Base-by-base conservation (phyloP, 345 rosid species). In the Citrus reticulata region DNA sequence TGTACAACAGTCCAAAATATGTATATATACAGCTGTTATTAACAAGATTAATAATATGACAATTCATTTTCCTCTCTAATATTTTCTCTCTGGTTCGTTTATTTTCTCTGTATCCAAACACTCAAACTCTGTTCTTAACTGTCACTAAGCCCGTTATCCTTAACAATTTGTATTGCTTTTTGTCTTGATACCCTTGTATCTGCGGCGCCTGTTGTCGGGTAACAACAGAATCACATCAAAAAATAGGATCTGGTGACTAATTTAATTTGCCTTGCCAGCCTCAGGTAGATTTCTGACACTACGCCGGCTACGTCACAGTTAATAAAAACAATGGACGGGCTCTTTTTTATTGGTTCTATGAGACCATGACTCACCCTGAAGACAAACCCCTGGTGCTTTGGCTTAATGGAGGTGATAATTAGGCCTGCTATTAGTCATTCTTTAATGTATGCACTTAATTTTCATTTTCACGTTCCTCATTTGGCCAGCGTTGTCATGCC, bases 341-440 rank as follows among this genome's bases (percentile, higher is more conserved):
- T 49, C 88, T 95, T 74, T 95, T 93, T 81, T 92, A 95, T 77
- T 95, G 98, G 98, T 93, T 95, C 84, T 93, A 86, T 46, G 95
- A 95, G 82, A 90, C 95, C 81, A 76, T 80, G 64, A 61, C 79
- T 74, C 80, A 49, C 16, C 89, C 98, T 34, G 88, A 89, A 27
- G 81, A 87, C 68, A 95, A 90, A 61, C 97, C 98, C 65, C 77
- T 95, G 59, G 98, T 95, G 30, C 88, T 95, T n/a, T 91, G 97
- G 98, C 97, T 95, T 54, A 95, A 93, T 87, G 98, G 98, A 90
- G 98, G 98, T 95, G 89, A 79, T 16, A 49, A 14, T 4, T 49
- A 49, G 5, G 55, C 6, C 55, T 14, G 3, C 11, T 49, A 49
- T 49, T 49, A 49, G 17, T 49, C 4, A 3, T 49, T 49, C 20